Base-by-base conservation (phyloP, 2,329 filamentous ascomycete genomes). In the Fusarium euwallaceae region DNA sequence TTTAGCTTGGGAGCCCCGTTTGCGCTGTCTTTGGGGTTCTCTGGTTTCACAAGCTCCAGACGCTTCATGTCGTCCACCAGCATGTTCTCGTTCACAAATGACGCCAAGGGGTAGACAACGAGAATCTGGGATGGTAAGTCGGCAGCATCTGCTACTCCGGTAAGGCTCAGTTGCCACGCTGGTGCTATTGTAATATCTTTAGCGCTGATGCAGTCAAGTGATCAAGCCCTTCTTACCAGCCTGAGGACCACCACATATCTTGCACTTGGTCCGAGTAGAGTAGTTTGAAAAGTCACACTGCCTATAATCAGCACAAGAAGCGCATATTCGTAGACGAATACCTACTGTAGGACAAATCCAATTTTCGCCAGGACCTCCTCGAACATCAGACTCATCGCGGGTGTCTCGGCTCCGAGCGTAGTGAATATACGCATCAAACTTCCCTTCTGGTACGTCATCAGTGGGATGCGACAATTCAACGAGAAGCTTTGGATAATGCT, bases 21-120 rank as follows among this genome's bases (percentile, higher is more conserved):
- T 41, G 90, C 74, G 76, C 83, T 72, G 75, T 84, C 82, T 75
- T 85, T 83, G 76, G 84, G 75, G 3, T 82, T 83, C 55, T 88
- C 87, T 0, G 88, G 87, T 72, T 91, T 92, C 56, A 86, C 85
- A n/a, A 89, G 80, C 78, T 94, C 94, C 5, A 97, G 87, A 75
- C 94, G 94, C 76, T 91, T 90, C 60, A 95, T 90, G 27, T 94
- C 94, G 66, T 90, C 91, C 1, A 92, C 92, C 11, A 97, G 86
- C 58, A 93, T 85, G 65, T 93, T 90, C 81, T 96, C 94, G 8
- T 88, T 93, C 7, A 94, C 90, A 16, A 92, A 92, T 1, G 89
- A 84, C 36, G 94, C 91, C 8, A 97, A 84, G 9, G 92, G 92
- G 69, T 93, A 91, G 27, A 97, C 86, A 6, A 97, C 89, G 22